Percentiles rank a stretch among this genome's conserved stretches.
Conservation (phyloP, 495 filamentous ascomycete genomes). For the Daldinia caldariorum region DNA sequence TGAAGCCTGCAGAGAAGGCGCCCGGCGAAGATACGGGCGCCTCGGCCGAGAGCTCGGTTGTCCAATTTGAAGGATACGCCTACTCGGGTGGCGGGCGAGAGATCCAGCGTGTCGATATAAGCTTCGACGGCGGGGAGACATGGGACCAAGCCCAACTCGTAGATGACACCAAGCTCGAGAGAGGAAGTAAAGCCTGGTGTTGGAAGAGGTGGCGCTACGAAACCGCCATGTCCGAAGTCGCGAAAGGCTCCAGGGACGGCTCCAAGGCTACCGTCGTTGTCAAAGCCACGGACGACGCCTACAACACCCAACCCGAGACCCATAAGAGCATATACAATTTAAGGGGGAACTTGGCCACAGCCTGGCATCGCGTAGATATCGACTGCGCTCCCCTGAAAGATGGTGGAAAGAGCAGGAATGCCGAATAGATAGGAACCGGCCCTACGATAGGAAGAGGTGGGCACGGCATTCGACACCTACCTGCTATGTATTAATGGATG, state of each 20-base stretch:
- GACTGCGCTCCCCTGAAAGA: slow-evolving; percentile 25
- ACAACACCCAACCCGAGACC: slow-evolving; percentile 65
- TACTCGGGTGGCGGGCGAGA: slow-evolving; percentile 68
- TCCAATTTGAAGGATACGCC: slow-evolving; percentile 65
- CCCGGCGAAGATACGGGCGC: slow-evolving; percentile 11
- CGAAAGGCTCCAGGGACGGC: slow-evolving; percentile 52
- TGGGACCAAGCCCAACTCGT: slow-evolving; percentile 65
- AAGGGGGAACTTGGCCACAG: slow-evolving; percentile 64
- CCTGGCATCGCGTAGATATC: slow-evolving; percentile 62
- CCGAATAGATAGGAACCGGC: not conserved
- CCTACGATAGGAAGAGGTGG: not conserved
- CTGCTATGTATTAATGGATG: not conserved
- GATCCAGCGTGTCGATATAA: slow-evolving; percentile 65
- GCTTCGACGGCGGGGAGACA: slow-evolving; percentile 62
- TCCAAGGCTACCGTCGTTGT: slow-evolving; percentile 59
- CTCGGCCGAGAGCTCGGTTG: slow-evolving; percentile 37
- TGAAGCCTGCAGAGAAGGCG: slow-evolving; percentile 18
- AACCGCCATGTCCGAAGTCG: slow-evolving; percentile 54
- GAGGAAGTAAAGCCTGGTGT: slow-evolving; percentile 57
- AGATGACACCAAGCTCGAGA: slow-evolving; percentile 49
- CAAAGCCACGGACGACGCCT: slow-evolving; percentile 67
- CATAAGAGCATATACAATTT: slow-evolving; percentile 64
- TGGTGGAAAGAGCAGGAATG: not conserved
- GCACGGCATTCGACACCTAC: not conserved
- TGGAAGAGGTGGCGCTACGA: slow-evolving; percentile 66